Evolutionary conservation across 1,139 yeast species (phyloP), one percentile per base, ranked within the genome.

Genomic region (Taphrina communis): DNA sequence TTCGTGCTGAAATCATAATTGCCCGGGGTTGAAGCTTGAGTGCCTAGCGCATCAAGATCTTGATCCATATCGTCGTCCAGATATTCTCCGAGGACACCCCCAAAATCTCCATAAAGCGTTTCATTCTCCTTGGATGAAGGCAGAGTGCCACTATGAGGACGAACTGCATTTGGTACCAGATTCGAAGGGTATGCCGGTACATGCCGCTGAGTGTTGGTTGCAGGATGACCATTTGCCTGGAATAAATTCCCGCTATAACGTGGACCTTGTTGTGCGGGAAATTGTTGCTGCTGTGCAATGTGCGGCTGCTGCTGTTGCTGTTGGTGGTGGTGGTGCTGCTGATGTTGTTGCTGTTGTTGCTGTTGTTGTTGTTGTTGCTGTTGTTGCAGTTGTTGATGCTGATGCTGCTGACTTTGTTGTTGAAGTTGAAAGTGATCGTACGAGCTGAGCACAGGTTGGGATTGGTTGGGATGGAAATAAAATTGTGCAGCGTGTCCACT

Each of bases 21-120:
- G 17, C 55, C 67, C n/a, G 67, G 67, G 38, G 67, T 63, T 25
- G 67, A 63, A 4, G 67, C 61, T 46, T 63, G 67, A 12, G 67
- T 63, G 39, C 41, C 52, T 36, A 56, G 14, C 25, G 67, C 55
- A 17, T 63, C 67, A 9, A 48, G 21, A 44, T 63, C 67, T 36
- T 48, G 55, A 14, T 63, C 67, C 46, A 63, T 53, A 14, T 58
- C 62, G 25, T 58, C 62, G 41, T 58, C 62, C 39, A 58, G 12
- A n/a, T 44, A 44, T 11, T 58, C 62, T 41, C 21, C 62, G 21
- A 58, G 42, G 3, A 11, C 19, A 1, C 53, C 53, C 6, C 62
- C 62, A 25, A 42, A 58, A 1, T 31, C 39, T 7, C 38, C 17
- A 19, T 36, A 44, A 2, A 12, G 48, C 2, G 8, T 8, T 8